Evolutionary conservation across 306 rosid genomes (phyloP).

Genomic region (Ormosia semicastrata): DNA sequence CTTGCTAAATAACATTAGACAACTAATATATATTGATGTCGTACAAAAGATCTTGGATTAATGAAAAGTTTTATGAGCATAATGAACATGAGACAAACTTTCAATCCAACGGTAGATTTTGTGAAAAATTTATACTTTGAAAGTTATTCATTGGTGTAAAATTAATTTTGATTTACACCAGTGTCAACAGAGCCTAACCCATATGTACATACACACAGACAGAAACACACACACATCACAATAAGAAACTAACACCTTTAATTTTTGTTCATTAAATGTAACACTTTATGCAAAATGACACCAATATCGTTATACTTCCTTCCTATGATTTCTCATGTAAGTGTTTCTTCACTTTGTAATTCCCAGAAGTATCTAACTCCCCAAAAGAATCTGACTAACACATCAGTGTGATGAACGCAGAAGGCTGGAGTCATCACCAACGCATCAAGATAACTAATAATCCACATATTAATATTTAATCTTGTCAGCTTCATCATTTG

Average conservation of each 20-base stretch:
- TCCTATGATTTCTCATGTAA: background rate
- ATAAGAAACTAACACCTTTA: background rate
- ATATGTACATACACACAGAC: background rate
- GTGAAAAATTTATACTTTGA: background rate
- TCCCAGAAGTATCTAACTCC: background rate
- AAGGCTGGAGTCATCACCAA: background rate
- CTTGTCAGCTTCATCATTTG: background rate
- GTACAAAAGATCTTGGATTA: background rate
- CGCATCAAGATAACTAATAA: background rate
- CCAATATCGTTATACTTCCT: background rate
- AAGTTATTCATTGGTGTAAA: background rate
- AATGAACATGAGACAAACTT: background rate
- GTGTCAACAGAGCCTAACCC: background rate
- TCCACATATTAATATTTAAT: background rate
- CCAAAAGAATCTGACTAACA: background rate
- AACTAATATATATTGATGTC: background rate
- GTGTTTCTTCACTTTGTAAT: background rate
- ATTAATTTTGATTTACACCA: background rate
- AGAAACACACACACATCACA: too few species aligned
- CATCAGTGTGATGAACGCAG: background rate
- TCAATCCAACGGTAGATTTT: background rate
- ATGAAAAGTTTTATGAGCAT: background rate
- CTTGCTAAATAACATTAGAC: background rate
- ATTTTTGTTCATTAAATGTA: background rate
- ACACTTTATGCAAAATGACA: slow-evolving; percentile 9